Conservation (phyloP, 2,329 filamentous ascomycete genomes). For the Nothomitra cinnamomea region DNA sequence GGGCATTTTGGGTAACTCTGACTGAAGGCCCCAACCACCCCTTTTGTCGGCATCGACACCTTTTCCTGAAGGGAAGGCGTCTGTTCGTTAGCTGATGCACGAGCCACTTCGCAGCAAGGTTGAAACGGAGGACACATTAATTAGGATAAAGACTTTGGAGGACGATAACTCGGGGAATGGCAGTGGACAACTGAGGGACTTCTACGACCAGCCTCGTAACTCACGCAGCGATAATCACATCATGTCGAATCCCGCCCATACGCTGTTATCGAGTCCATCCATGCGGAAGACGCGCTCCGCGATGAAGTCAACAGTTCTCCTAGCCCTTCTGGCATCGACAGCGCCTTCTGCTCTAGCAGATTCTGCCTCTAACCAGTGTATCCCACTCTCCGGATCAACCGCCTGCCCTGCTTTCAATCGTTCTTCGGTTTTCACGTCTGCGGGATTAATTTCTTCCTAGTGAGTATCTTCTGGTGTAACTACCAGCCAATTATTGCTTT, state of each 20-base stretch:
- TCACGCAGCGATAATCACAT: background rate
- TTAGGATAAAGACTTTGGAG: background rate
- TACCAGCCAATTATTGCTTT: constrained; percentile 4
- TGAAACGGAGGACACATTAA: background rate
- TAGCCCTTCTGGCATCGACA: constrained; percentile 7
- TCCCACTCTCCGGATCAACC: constrained; percentile 21
- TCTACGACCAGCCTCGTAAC: background rate
- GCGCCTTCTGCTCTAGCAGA: constrained; percentile 6
- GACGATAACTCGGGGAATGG: background rate
- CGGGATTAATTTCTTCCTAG: constrained; percentile 16
- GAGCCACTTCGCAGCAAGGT: too few species aligned
- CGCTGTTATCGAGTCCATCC: background rate
- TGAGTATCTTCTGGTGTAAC: constrained; percentile 6
- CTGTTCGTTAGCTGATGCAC: too few species aligned
- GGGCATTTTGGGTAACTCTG: constrained; percentile 1
- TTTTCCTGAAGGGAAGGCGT: background rate
- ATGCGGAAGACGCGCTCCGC: constrained; percentile 2
- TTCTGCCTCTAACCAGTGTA: constrained; percentile 16
- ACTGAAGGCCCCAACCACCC: background rate
- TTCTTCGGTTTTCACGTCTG: constrained; percentile 22
- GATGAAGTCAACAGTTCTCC: constrained; percentile 1
- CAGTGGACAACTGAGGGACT: background rate
- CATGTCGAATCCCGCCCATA: background rate
- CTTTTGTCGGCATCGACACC: background rate
- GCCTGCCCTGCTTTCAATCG: constrained; percentile 22